Percentiles rank a stretch among this genome's conserved stretches.
Evolutionary conservation across 2,329 filamentous ascomycete genomes (phyloP).

Genomic region (Nothophoma quercina): DNA sequence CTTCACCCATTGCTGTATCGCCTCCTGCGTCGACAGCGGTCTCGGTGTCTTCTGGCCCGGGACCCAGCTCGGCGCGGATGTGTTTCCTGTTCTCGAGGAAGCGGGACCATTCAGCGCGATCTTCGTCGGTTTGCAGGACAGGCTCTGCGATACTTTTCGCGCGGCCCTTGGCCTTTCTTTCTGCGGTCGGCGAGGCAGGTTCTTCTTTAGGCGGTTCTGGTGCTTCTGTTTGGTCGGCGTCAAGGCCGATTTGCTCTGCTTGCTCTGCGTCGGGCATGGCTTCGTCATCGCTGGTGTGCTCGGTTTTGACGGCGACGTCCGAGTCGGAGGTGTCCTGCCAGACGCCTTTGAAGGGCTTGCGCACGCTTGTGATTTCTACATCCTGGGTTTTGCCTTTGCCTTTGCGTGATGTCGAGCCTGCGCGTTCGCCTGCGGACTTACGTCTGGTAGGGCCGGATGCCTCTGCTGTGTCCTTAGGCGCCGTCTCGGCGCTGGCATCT

Average conservation of each 20-base stretch:
- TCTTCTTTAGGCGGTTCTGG: slow-evolving; percentile 37
- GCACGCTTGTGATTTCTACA: slow-evolving; percentile 52
- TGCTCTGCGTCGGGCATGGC: slow-evolving; percentile 41
- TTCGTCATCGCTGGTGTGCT: slow-evolving; percentile 60
- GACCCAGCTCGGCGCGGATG: slow-evolving; percentile 57
- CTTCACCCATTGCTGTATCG: slow-evolving; percentile 50
- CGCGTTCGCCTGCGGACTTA: slow-evolving; percentile 22
- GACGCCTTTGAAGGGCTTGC: slow-evolving; percentile 54
- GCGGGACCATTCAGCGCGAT: slow-evolving; percentile 59
- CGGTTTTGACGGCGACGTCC: slow-evolving; percentile 59
- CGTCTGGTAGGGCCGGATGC: slow-evolving; percentile 42
- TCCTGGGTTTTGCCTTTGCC: slow-evolving; percentile 54
- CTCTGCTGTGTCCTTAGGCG: slow-evolving; percentile 50
- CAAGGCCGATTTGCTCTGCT: slow-evolving; percentile 34
- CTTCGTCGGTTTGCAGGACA: slow-evolving; percentile 61
- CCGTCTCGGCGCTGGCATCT: slow-evolving; percentile 58
- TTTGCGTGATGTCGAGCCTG: slow-evolving; percentile 36
- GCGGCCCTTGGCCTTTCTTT: slow-evolving; percentile 36
- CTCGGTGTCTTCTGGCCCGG: too few relatives aligned
- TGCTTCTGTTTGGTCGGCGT: slow-evolving; percentile 13
- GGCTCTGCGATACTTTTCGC: slow-evolving; percentile 43
- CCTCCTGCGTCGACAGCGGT: slow-evolving; percentile 49
- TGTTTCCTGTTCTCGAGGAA: slow-evolving; percentile 56
- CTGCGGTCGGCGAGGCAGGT: slow-evolving; percentile 44
- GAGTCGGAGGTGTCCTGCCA: slow-evolving; percentile 53